phyloP scores from a whole-genome alignment of 257 asterid species.

The Solanum chmielewskii region DNA sequence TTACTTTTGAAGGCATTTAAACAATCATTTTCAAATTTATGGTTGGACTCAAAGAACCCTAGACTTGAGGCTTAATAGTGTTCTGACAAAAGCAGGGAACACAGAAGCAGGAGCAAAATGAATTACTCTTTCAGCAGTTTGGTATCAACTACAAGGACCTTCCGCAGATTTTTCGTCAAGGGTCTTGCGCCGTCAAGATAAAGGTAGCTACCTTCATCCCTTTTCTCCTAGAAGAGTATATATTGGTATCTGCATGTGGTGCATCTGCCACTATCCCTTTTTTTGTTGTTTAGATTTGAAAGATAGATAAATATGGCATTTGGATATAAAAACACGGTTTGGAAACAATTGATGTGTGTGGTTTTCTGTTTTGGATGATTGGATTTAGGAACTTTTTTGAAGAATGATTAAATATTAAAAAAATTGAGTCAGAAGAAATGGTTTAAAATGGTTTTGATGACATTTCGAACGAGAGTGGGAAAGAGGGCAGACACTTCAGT shows the following conservation, averaged over 20 bases:
- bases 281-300: not conserved
- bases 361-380: not conserved
- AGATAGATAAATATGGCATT: not conserved
- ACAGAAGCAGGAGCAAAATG: constrained; percentile 62
- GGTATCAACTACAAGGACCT: constrained; percentile 68
- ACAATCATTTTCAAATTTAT: not conserved
- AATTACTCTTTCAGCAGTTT: constrained; percentile 60
- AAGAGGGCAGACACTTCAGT: not conserved
- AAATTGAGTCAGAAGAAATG: not conserved
- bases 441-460: not conserved
- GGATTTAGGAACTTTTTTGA: not conserved
- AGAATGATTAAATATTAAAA: not conserved
- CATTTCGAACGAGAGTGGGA: not conserved
- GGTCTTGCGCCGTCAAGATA: constrained; percentile 62
- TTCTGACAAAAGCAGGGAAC: constrained; percentile 30
- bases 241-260: not conserved
- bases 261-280: not conserved
- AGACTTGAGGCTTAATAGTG: not conserved
- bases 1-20: not conserved
- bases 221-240: not conserved
- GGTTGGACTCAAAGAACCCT: not conserved
- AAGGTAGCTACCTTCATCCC: constrained; percentile 29
- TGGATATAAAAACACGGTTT: not conserved
- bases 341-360: not conserved
- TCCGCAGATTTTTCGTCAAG: constrained; percentile 77